Evolutionary conservation across 2,329 filamentous ascomycete species (phyloP).

Genomic region (Aspergillus sp.): DNA sequence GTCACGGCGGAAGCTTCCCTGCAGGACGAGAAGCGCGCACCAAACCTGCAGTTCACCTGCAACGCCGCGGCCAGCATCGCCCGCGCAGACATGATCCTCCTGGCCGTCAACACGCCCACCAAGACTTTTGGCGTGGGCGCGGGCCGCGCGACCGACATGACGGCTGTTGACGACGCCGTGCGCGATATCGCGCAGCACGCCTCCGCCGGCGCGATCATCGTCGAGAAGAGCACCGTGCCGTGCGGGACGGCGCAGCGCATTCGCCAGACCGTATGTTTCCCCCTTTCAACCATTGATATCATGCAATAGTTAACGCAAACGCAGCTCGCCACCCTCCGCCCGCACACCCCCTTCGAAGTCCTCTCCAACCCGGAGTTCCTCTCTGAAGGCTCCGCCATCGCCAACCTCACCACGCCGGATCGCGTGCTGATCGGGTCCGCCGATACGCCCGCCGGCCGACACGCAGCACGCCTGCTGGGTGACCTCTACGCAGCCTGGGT

Average conservation of each 20-base stretch:
- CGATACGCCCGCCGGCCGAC: conserved; percentile 57
- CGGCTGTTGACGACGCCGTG: conserved; percentile 67
- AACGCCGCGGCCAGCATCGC: conserved; percentile 60
- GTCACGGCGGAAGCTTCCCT: no score
- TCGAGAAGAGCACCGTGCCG: conserved; percentile 80
- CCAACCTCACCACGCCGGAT: conserved; percentile 68
- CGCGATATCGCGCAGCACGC: conserved; percentile 66
- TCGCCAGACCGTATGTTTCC: conserved; percentile 58
- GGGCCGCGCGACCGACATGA: conserved; percentile 70
- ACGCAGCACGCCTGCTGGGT: conserved; percentile 62
- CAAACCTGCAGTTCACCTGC: conserved; percentile 71
- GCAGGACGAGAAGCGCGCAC: no score
- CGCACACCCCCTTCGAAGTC: conserved; percentile 67
- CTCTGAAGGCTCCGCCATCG: conserved; percentile 72
- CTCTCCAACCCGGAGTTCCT: conserved; percentile 81
- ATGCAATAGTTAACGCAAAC: not conserved
- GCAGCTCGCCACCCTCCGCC: conserved; percentile 43
- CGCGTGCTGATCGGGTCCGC: conserved; percentile 72
- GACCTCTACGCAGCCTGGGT: conserved; percentile 71
- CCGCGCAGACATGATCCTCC: conserved; percentile 70
- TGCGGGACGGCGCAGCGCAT: conserved; percentile 71
- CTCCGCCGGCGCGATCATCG: conserved; percentile 66
- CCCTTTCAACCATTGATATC: not conserved
- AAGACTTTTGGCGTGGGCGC: conserved; percentile 68
- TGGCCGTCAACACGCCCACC: conserved; percentile 77